phyloP scores from a whole-genome alignment of 495 filamentous ascomycete genomes.

The Lineolata rhizophorae region DNA sequence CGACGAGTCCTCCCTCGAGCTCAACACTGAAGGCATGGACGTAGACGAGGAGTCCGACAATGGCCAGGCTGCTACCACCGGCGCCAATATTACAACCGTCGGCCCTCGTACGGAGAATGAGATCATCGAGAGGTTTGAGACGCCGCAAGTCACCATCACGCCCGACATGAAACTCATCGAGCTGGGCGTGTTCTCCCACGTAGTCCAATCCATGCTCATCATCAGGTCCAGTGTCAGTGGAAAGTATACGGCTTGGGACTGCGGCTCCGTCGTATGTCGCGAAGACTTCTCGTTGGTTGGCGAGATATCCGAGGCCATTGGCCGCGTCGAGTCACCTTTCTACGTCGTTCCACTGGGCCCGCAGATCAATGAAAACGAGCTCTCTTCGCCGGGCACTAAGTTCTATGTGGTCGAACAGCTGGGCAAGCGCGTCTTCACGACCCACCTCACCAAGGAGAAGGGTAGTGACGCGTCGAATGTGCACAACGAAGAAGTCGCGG shows the following conservation, averaged over 20 bases:
- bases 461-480: constrained; percentile 84
- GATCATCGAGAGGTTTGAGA: constrained; percentile 14
- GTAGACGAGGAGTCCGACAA: constrained; percentile 46
- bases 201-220: constrained; percentile 54
- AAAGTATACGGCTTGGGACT: constrained; percentile 63
- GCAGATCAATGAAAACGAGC: constrained; percentile 42
- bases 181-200: constrained; percentile 47
- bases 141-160: constrained; percentile 35
- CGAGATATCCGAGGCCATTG: constrained; percentile 58
- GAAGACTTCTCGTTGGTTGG: constrained; percentile 55
- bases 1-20: too few relatives aligned
- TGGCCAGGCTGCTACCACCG: too few relatives aligned
- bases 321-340: constrained; percentile 56
- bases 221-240: constrained; percentile 62
- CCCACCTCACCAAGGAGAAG: constrained; percentile 51
- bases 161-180: constrained; percentile 50
- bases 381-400: constrained; percentile 36
- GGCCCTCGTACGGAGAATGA: constrained; percentile 57
- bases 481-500: constrained; percentile 75
- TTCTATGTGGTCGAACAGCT: constrained; percentile 60
- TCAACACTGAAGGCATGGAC: constrained; percentile 22
- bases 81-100: too few relatives aligned
- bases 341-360: constrained; percentile 47
- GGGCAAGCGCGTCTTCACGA: constrained; percentile 64
- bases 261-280: constrained; percentile 63